Conservation (phyloP, 495 filamentous ascomycete species). For the Lophiotrema nucula region DNA sequence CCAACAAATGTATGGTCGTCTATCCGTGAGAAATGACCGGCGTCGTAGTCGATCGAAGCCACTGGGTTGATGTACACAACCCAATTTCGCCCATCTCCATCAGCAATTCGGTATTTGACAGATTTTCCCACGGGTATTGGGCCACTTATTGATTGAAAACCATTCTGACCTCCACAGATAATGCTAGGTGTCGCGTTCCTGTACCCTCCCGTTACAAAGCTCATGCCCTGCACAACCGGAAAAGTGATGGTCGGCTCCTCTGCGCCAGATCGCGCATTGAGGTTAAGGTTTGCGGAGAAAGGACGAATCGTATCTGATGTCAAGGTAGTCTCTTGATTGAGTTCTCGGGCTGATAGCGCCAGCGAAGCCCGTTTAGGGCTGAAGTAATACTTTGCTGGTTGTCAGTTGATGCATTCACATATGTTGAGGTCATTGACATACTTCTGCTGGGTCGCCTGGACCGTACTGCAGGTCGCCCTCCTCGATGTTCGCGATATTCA, state of each 20-base stretch:
- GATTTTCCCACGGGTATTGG: conserved; percentile 55
- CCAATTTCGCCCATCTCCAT: conserved; percentile 75
- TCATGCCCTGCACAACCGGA: conserved; percentile 88
- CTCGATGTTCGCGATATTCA: conserved; percentile 71
- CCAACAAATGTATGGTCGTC: conserved; percentile 52
- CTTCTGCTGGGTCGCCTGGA: conserved; percentile 44
- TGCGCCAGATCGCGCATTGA: conserved; percentile 54
- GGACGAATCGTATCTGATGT: conserved; percentile 61
- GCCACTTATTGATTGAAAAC: conserved; percentile 63
- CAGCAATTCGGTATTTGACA: conserved; percentile 68
- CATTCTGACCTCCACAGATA: conserved; percentile 61
- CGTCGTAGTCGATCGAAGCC: conserved; percentile 39
- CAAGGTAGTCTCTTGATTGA: conserved; percentile 58
- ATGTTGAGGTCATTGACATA: too few species aligned
- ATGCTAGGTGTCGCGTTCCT: conserved; percentile 65
- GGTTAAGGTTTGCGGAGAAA: conserved; percentile 71
- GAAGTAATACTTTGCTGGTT: conserved; percentile 63
- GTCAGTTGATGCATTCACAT: neutral
- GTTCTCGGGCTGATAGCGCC: conserved; percentile 72
- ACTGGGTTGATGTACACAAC: conserved; percentile 70
- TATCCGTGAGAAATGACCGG: conserved; percentile 48
- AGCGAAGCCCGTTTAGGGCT: conserved; percentile 79
- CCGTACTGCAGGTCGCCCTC: conserved; percentile 59
- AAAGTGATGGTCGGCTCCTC: conserved; percentile 60
- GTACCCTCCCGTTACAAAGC: conserved; percentile 77